These are phyloP conservation scores for Pelargonium nanum DNA, from an alignment of 345 rosid species.

Conservation along the genomic window DNA sequence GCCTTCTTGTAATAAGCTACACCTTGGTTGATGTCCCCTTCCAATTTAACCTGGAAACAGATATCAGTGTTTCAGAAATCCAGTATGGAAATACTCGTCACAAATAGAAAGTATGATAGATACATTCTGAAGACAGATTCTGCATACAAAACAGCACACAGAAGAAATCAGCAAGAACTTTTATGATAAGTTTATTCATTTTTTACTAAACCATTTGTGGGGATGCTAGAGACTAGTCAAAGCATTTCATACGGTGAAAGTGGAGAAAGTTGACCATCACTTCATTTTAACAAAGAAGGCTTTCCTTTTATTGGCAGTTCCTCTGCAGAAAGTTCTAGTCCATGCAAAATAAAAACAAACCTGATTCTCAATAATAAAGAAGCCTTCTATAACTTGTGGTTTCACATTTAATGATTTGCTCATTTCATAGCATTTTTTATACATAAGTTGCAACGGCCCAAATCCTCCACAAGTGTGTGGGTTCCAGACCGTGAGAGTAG, in stretches of 20 bases:
- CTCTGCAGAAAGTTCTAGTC: not conserved
- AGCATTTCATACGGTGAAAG: not conserved
- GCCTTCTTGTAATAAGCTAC: slow-evolving; percentile 96
- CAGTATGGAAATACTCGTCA: not conserved
- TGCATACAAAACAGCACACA: not conserved
- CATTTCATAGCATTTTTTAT: not conserved
- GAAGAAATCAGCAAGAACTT: not conserved
- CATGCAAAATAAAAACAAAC: not conserved
- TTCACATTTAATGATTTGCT: not conserved
- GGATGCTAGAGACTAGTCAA: not conserved
- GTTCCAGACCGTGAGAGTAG: too few relatives aligned
- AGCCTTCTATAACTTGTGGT: not conserved
- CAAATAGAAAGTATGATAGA: not conserved
- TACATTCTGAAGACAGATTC: not conserved
- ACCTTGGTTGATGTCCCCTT: slow-evolving; percentile 94
- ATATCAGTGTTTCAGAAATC: not conserved
- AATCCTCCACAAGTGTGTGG: not conserved
- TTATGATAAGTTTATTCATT: too few relatives aligned
- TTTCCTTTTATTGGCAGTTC: not conserved
- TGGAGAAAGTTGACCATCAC: not conserved
- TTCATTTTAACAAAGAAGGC: not conserved
- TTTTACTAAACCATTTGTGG: not conserved
- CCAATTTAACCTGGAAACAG: slow-evolving; percentile 78
- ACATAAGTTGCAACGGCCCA: not conserved
- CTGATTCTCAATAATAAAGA: not conserved